phyloP scores from a whole-genome alignment of 148 eudicot species.

The Rhododendron vialii region DNA sequence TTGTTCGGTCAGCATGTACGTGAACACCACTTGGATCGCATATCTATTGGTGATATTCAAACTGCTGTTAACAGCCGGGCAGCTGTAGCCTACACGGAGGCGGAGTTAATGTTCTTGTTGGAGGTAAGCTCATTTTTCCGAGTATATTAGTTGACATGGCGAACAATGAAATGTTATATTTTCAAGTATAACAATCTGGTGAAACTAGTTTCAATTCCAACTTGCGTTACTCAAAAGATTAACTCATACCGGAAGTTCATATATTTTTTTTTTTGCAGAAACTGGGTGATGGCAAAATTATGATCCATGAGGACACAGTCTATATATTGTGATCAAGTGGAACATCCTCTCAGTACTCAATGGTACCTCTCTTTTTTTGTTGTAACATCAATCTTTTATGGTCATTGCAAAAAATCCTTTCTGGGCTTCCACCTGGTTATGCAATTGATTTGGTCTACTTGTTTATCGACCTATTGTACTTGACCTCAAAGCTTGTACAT shows the following conservation, averaged over 20 bases:
- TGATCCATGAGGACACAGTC: constrained; percentile 13
- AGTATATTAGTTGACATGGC: neutral
- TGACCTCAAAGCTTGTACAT: neutral
- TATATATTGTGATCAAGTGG: constrained; percentile 11
- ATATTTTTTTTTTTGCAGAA: constrained; percentile 4
- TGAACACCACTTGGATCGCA: constrained; percentile 70
- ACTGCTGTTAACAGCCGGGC: constrained; percentile 61
- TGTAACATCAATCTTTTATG: neutral
- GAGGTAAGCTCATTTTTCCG: constrained; percentile 44
- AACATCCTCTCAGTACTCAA: neutral
- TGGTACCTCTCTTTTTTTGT: neutral
- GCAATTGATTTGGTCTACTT: neutral
- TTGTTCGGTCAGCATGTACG: constrained; percentile 74
- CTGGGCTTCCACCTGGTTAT: neutral
- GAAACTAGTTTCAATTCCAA: neutral
- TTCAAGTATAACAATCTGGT: neutral
- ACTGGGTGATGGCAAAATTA: constrained; percentile 12
- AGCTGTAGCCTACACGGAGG: constrained; percentile 52
- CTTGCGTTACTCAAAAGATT: neutral
- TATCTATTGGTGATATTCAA: constrained; percentile 66
- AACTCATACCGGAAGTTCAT: neutral
- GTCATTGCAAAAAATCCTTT: neutral
- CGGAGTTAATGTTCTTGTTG: constrained; percentile 56
- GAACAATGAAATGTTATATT: neutral
- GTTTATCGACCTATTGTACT: neutral